Base-by-base conservation (phyloP, 106 monocot genomes). In the Alisma plantagoaquatica region DNA sequence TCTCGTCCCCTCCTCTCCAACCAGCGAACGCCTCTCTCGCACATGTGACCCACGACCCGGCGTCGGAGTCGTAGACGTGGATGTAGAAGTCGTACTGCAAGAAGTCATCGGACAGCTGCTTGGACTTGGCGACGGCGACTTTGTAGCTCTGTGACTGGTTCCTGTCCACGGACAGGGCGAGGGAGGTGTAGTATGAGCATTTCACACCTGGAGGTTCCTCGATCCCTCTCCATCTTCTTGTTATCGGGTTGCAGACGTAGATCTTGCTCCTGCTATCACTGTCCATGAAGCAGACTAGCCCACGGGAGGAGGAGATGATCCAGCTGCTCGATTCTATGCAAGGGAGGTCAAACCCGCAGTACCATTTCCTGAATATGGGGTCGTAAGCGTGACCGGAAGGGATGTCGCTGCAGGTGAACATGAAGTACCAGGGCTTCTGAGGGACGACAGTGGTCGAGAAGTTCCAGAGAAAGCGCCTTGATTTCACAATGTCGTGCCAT, bases 371-470 rank as follows among this genome's bases (percentile, higher is more conserved):
- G 3, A 76, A 28, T 18, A 54, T 66, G 1, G 76, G 75, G 30
- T 85, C 85, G 48, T 69, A 85, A 14, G 80, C 80, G 43, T 59
- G 73, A 1, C 85, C 85, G 8, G 27, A 26, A 22, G 80, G 29
- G 49, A 22, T 17, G 8, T 75, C 70, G 45, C 53, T 67, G 30
- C 49, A 59, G 14, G 76, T 85, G 70, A 85, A 80, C 85, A 85
- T 85, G 62, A 73, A 85, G 67, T 85, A 85, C 85, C 85, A 85
- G 2, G 85, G 85, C 62, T 65, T 76, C 29, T 66, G 85, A n/a
- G n/a, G n/a, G 3, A 68, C 54, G 20, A 41, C 14, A 26, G 44
- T 73, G 63, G 32, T 28, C 35, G 61, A 16, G 46, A 46, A 46
- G 46, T 19, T 49, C 72, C 75, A 80, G 3, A 73, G 41, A 33